Percentiles rank a stretch among this genome's conserved stretches.
Evolutionary conservation across 495 filamentous ascomycete species (phyloP).

Genomic region (Neurospora africana): DNA sequence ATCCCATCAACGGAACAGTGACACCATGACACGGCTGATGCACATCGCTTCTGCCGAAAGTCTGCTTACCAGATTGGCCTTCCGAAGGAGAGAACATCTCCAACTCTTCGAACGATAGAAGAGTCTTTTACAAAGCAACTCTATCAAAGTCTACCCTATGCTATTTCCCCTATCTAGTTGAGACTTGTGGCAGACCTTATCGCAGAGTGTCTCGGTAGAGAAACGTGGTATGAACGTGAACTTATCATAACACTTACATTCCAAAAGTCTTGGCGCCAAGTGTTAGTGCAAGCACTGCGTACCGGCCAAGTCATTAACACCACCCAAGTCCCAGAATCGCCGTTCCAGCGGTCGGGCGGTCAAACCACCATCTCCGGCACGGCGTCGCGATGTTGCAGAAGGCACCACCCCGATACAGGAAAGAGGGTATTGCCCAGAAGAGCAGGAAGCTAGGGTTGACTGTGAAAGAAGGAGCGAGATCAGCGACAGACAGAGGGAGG

Average conservation of each 20-base stretch:
- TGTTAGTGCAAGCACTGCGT: neutral
- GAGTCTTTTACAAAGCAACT: accelerated
- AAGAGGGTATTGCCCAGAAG: neutral
- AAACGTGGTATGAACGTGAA: neutral
- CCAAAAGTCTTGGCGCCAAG: neutral
- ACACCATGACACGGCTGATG: neutral
- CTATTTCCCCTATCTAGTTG: accelerated
- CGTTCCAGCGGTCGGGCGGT: neutral
- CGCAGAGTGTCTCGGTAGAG: neutral
- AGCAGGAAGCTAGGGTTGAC: neutral
- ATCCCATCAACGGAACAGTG: neutral
- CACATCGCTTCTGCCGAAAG: neutral
- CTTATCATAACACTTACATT: neutral
- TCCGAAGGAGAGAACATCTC: neutral
- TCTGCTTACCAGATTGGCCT: neutral
- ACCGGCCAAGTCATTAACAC: neutral
- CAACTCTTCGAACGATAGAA: neutral
- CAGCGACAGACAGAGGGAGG: neutral
- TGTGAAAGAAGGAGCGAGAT: neutral
- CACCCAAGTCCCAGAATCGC: neutral
- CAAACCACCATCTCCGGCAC: neutral
- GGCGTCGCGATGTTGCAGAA: neutral
- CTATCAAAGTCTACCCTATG: too few relatives aligned
- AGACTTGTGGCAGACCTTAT: neutral
- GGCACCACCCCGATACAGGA: neutral